phyloP scores from a whole-genome alignment of 495 filamentous ascomycete genomes.

The Tuber umbilicatum region DNA sequence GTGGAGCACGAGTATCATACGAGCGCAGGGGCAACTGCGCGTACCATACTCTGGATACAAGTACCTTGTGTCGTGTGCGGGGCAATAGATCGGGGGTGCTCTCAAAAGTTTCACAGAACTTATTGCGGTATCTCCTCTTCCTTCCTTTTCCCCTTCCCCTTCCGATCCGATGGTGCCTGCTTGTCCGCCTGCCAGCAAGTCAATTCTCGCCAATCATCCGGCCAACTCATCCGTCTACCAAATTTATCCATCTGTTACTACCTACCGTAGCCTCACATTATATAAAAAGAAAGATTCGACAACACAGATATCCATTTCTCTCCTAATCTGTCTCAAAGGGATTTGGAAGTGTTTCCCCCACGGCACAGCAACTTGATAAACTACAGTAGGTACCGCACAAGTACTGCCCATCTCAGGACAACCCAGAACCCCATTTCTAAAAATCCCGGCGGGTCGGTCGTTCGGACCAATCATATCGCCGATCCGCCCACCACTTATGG shows the following conservation, averaged over 20 bases:
- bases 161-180: slow-evolving; percentile 29
- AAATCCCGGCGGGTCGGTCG: slow-evolving; percentile 5
- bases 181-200: not conserved
- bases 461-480: slow-evolving; percentile 23
- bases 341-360: not conserved
- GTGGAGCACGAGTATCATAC: too few relatives aligned
- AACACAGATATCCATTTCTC: not conserved
- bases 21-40: not conserved
- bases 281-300: not conserved
- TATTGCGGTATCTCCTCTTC: not conserved
- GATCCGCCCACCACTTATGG: slow-evolving; percentile 19
- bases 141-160: slow-evolving; percentile 17
- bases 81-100: not conserved
- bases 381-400: too few relatives aligned
- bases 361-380: not conserved
- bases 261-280: not conserved
- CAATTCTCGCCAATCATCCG: slow-evolving; percentile 21
- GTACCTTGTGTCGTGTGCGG: not conserved
- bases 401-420: not conserved
- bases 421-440: not conserved
- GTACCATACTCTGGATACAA: too few relatives aligned
- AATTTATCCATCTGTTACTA: not conserved
- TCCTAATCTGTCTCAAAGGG: not conserved
- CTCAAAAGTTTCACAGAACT: not conserved
- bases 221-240: slow-evolving; percentile 26